Evolutionary conservation across 2,329 filamentous ascomycete species (phyloP), one percentile per base, ranked within the genome.

Genomic region (Fusarium sp.): DNA sequence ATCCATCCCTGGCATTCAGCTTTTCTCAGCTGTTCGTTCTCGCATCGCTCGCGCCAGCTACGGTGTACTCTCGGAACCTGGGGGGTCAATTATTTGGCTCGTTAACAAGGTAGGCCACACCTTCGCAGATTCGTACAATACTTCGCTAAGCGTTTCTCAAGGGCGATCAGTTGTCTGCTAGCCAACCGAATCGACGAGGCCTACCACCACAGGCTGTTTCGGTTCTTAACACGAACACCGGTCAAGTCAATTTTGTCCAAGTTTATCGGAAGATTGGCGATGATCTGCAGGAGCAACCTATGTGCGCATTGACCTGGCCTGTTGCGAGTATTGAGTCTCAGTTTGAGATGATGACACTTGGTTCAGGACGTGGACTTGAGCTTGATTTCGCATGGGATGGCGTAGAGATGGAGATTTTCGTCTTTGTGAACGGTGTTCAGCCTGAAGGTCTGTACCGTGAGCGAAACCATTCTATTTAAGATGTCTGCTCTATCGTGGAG

Each of bases 181-280:
- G 8, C 10, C 7, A 2, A 0, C 25, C 11, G 4, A 50, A 46
- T 10, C 23, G 14, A 21, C 10, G 20, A 14, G 3, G 7, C 16
- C n/a, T 34, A 4, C 47, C 47, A 5, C 10, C 4, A 21, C 6
- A 30, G 3, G 10, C 20, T 11, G 7, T 32, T 21, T 34, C 28
- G 10, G 12, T 27, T 8, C 5, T 0, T 14, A 7, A 0, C 14
- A 13, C 14, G 2, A 7, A 0, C 34, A 23, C 2, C 1, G 14
- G 7, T 13, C 20, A 5, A 12, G 14, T 30, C 20, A 23, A 32
- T 14, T 9, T 0, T 2, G 47, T 50, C 16, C 1, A 23, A 2
- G 10, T 50, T 34, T 34, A 7, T 4, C 28, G 8, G 2, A 18
- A n/a, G 9, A 5, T 12, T 7, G 18, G 4, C 10, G 14, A n/a